phyloP scores from a whole-genome alignment of 257 asterid genomes.

The Gentiana dahurica region DNA sequence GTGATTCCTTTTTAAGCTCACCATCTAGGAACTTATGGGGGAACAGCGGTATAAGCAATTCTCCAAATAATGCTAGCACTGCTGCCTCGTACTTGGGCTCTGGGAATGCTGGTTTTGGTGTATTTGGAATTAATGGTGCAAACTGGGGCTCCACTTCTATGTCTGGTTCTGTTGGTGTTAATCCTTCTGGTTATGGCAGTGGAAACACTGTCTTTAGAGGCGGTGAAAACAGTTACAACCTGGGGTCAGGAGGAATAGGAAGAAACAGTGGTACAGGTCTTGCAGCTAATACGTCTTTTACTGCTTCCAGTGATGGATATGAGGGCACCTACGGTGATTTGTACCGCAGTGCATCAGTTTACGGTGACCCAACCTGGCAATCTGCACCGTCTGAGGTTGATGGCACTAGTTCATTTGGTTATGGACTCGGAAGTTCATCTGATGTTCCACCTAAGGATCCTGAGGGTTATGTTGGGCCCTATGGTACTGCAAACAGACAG shows the following conservation, averaged over 20 bases:
- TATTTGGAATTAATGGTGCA: slow-evolving; percentile 51
- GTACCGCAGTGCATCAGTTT: slow-evolving; percentile 24
- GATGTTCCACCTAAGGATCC: slow-evolving; percentile 32
- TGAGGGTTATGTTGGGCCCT: slow-evolving; percentile 31
- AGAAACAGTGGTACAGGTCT: slow-evolving; percentile 41
- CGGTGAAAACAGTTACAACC: slow-evolving; percentile 43
- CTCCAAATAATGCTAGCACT: slow-evolving; percentile 37
- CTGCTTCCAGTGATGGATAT: slow-evolving; percentile 37
- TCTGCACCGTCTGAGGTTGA: slow-evolving; percentile 33
- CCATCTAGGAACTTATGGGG: slow-evolving; percentile 61
- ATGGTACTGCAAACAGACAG: slow-evolving; percentile 47
- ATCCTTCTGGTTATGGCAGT: slow-evolving; percentile 36
- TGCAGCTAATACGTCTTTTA: slow-evolving; percentile 34
- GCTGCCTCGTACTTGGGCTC: slow-evolving; percentile 57
- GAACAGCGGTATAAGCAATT: slow-evolving; percentile 42
- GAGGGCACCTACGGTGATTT: slow-evolving; percentile 33
- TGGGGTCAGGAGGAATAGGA: slow-evolving; percentile 56
- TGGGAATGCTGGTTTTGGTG: slow-evolving; percentile 50
- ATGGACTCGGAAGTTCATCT: slow-evolving; percentile 33
- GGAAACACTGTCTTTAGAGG: slow-evolving; percentile 49
- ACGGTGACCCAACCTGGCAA: slow-evolving; percentile 43
- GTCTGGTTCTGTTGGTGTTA: slow-evolving; percentile 41
- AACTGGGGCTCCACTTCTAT: slow-evolving; percentile 57
- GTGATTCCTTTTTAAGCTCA: slow-evolving; percentile 42
- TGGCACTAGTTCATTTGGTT: slow-evolving; percentile 35